Evolutionary conservation across 495 filamentous ascomycete species (phyloP), one percentile per base, ranked within the genome.

Genomic region (Xylaria curta): DNA sequence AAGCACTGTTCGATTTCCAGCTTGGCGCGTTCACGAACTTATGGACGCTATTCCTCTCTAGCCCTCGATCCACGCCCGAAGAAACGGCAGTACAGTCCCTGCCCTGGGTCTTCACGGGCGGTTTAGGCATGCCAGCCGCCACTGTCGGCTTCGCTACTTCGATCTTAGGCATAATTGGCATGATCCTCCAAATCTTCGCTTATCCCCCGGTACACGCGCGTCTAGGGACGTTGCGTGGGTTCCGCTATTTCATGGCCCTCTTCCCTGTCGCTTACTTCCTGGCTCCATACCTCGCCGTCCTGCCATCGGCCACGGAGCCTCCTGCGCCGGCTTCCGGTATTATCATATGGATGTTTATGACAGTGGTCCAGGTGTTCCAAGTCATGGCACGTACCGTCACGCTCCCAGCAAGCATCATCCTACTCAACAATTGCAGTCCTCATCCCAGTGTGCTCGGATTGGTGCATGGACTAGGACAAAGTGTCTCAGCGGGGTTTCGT

Each of bases 41-140:
- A 54, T 95, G 92, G 92, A 91, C 91, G 60, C 88, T 93, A 66
- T 95, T 94, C 85, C 89, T 97, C 69, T 93, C 91, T 4, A 91
- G 92, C 0, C 92, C 93, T 0, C 91, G 92, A 56, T 89, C 91
- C 69, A 86, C 91, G 71, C 78, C 78, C 3, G 54, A 77, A n/a
- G 74, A 79, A 17, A 53, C 73, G 5, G 47, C 64, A 44, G 68
- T 73, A 17, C 76, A 49, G 13, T 74, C 78, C 8, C 83, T 89
- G 3, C 91, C 91, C 0, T 91, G 95, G 79, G 76, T 82, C 74
- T 96, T 96, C 83, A 94, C 91, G 3, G 93, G 93, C 59, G 93
- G 93, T 31, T 82, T 95, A 28, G 93, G 91, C 47, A 89, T 96
- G 78, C 87, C 91, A 24, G 92, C 93, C 0, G 87, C 89, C 21